Base-by-base conservation (phyloP, 129 eudicot species). In the Centaurea solstitialis region DNA sequence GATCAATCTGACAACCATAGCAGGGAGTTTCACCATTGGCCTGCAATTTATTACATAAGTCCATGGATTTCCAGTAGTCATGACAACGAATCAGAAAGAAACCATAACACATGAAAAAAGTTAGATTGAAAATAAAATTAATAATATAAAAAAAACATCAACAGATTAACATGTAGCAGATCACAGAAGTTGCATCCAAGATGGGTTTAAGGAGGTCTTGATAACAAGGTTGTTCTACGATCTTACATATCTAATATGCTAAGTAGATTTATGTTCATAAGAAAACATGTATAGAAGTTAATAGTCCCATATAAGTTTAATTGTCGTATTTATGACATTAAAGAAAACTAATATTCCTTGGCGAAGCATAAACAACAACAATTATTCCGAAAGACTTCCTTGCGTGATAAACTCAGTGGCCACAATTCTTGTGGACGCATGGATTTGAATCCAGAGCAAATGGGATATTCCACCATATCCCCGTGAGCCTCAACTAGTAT, bases 11-110 rank as follows among this genome's bases (percentile, higher is more conserved):
- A 86, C 76, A 68, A 89, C 76, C 82, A 53, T 13, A 57, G 80
- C 76, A 72, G 97, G 97, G 76, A 94, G 73, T 73, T 84, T 92
- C 67, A 94, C 85, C 85, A 80, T 80, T 68, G 97, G 90, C 88
- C 98, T 94, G 92, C 87, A 71, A 62, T 61, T 77, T 43, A 41
- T 71, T 70, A 18, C 9, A 26, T 13, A 71, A 59, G 50, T 70
- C 73, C n/a, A 76, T 68, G 35, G 17, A 69, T 17, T 50, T 75
- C 76, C 5, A 24, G 28, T 37, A 47, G 76, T 65, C 23, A 66
- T 81, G 13, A 75, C 59, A 35, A 68, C 12, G 30, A 12, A 39
- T 57, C 66, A 70, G 13, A 69, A 61, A 61, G 5, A n/a, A 74
- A 28, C 57, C 40, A 74, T 8, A 62, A 22, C 28, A 37, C 74